Evolutionary conservation across 768 basidiomycete species (phyloP).

Genomic region (Candolleomyces aberdarensis): DNA sequence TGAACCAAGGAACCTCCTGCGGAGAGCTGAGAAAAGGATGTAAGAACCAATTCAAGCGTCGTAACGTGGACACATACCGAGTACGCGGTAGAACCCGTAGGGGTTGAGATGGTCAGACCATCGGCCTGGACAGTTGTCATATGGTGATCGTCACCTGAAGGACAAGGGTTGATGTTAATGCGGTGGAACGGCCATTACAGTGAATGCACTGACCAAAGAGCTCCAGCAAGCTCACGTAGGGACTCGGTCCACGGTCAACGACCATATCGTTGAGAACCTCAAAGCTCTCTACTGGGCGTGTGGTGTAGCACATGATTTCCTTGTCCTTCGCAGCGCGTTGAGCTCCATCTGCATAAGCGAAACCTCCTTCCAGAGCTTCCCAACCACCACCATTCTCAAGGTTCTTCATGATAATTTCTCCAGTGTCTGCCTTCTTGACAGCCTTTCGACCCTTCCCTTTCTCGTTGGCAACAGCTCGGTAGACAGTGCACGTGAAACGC

Average conservation of each 20-base stretch:
- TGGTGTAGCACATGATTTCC: constrained; percentile 98
- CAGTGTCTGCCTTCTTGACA: constrained; percentile 89
- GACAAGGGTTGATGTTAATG: constrained; percentile 1
- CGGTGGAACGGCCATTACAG: background rate
- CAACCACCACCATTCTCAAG: constrained; percentile 85
- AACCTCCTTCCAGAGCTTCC: constrained; percentile 92
- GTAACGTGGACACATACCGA: constrained; percentile 56
- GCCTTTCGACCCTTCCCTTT: constrained; percentile 70
- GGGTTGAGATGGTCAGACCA: constrained; percentile 92
- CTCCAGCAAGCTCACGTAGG: constrained; percentile 93
- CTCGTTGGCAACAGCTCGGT: constrained; percentile 81
- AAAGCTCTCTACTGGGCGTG: constrained; percentile 91
- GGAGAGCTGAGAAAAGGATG: constrained; percentile 54
- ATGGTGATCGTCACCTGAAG: constrained; percentile 93
- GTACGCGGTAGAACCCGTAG: constrained; percentile 98
- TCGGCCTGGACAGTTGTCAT: constrained; percentile 99
- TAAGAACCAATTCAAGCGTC: constrained; percentile 8
- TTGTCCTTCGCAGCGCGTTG: constrained; percentile 71
- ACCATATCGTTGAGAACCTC: constrained; percentile 97
- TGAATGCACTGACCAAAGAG: constrained; percentile 74
- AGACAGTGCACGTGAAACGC: constrained; percentile 99
- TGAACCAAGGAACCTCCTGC: constrained; percentile 98
- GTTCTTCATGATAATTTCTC: constrained; percentile 96
- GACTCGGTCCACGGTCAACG: constrained; percentile 96
- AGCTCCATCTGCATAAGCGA: constrained; percentile 43